Evolutionary conservation across 225 moss, liverwort and hornwort species (phyloP), one percentile per base, ranked within the genome.

Genomic region (Sphagnum contortum): DNA sequence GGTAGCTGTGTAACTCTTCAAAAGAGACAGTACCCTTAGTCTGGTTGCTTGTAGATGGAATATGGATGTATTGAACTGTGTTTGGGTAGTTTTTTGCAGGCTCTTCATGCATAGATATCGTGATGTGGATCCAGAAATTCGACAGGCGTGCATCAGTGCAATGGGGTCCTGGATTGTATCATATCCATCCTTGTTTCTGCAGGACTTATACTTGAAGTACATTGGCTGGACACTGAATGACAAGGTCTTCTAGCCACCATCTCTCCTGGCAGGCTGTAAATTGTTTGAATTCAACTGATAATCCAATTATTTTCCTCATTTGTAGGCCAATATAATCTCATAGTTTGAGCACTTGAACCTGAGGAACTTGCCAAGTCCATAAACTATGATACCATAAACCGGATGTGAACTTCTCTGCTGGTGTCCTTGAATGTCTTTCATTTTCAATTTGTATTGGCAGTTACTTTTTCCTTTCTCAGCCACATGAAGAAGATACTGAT

Each of bases 31-130:
- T 29, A 29, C 29, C 29, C 29, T 29, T 29, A 29, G 29, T 29
- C 29, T 29, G 29, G 29, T 29, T 29, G 29, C 29, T 29, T 29
- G 29, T 29, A 29, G 29, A 29, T 29, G 29, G 29, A 29, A 29
- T 29, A 29, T 29, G 29, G 29, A 29, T 29, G 29, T 29, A 29
- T 29, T 29, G 29, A 29, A 29, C 29, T 29, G 29, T 29, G 29
- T 52, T 52, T 52, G 52, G 52, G 52, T 9, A 5, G 52, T 5
- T 59, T 74, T 5, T 48, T 65, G 51, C 89, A 94, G 94, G 77
- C 87, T 98, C 69, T 98, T 98, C 71, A 98, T 98, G 93, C 98
- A 98, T 73, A 89, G 98, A 45, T 98, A 98, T 54, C 83, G 93
- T 67, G 98, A 93, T 84, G 88, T 83, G 63, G 93, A 93, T 78